These are phyloP conservation scores for Pulicaria dysenterica DNA, from an alignment of 129 eudicot genomes.

Conservation along the genomic window DNA sequence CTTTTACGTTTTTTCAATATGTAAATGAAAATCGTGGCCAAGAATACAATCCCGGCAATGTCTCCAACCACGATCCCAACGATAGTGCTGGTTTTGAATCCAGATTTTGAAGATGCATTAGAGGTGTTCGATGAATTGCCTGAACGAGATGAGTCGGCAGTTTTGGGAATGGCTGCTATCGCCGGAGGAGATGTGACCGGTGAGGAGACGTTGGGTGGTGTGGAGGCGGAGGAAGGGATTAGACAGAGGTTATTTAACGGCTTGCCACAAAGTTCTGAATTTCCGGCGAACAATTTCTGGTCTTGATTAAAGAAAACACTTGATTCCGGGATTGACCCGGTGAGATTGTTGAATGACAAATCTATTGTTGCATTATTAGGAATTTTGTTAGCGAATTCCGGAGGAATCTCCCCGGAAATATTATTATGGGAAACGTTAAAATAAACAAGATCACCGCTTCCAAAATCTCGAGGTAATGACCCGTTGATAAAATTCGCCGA, in stretches of 20 bases:
- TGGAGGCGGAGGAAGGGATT: conserved; percentile 55
- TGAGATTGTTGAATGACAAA: conserved; percentile 73
- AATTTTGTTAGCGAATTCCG: conserved; percentile 46
- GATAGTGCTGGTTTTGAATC: conserved; percentile 55
- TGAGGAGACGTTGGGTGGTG: conserved; percentile 47
- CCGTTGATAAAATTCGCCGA: conserved; percentile 77
- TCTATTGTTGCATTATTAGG: conserved; percentile 71
- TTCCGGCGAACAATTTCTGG: conserved; percentile 58
- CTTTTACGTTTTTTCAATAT: conserved; percentile 44
- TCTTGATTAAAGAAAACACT: conserved; percentile 55
- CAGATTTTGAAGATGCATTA: conserved; percentile 32
- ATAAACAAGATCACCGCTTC: conserved; percentile 48
- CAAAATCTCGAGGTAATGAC: conserved; percentile 63
- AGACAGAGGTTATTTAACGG: conserved; percentile 59
- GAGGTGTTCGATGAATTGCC: conserved; percentile 33
- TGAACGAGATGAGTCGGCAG: conserved; percentile 40
- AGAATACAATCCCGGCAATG: conserved; percentile 53
- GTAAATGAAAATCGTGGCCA: conserved; percentile 48
- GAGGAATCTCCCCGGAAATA: conserved; percentile 72
- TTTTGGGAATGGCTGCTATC: conserved; percentile 87
- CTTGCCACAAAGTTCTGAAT: conserved; percentile 66
- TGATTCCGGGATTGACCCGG: conserved; percentile 73
- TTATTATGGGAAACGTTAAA: conserved; percentile 73
- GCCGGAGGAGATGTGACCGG: conserved; percentile 83
- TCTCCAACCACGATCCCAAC: conserved; percentile 75